These are phyloP conservation scores for Xylaria hypoxylon DNA, from an alignment of 2,329 filamentous ascomycete species.

Conservation along the genomic window DNA sequence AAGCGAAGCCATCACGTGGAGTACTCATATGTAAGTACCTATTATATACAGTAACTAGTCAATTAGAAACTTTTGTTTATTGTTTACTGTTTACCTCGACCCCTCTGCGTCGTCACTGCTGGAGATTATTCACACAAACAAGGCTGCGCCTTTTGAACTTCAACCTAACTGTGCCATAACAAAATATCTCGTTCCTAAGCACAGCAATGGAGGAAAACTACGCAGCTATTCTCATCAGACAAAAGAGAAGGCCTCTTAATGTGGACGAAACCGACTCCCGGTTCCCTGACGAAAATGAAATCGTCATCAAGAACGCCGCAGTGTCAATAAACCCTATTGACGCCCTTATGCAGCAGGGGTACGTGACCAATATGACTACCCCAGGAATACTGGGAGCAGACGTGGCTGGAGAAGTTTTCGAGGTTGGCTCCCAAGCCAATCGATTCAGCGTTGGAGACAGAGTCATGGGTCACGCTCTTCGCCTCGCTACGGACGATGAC, in stretches of 20 bases:
- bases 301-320: slow-evolving; percentile 49
- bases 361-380: slow-evolving; percentile 50
- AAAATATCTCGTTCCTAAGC: neutral
- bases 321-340: slow-evolving; percentile 54
- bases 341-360: slow-evolving; percentile 45
- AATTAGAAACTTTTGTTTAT: neutral
- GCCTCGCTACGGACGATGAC: slow-evolving; percentile 39
- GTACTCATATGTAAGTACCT: neutral
- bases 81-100: neutral
- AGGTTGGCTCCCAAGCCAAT: slow-evolving; percentile 46
- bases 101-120: neutral
- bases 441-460: slow-evolving; percentile 52
- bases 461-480: slow-evolving; percentile 47
- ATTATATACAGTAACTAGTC: slow-evolving; percentile 6
- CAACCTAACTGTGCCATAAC: neutral
- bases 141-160: neutral
- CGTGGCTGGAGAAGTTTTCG: slow-evolving; percentile 52
- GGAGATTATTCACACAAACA: neutral
- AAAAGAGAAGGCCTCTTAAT: slow-evolving; percentile 26
- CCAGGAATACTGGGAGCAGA: slow-evolving; percentile 52
- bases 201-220: slow-evolving; percentile 31
- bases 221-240: slow-evolving; percentile 29
- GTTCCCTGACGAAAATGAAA: slow-evolving; percentile 41
- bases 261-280: slow-evolving; percentile 32
- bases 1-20: slow-evolving; percentile 9